Base-by-base conservation (phyloP, 441 rosid species). In the Populus trichocarpa region DNA sequence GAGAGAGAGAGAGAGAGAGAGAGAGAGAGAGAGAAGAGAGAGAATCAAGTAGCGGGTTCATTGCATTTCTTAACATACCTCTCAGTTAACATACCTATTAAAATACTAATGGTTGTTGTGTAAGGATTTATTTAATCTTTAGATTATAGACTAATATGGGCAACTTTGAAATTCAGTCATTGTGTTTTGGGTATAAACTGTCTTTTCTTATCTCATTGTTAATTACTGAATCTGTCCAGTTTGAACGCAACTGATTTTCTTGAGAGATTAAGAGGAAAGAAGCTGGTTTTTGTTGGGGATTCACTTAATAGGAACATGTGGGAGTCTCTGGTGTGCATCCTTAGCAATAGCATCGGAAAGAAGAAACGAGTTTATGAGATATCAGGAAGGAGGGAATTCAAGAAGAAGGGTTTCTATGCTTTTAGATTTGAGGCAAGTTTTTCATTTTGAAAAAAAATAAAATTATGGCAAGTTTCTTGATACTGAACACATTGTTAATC, bases 301-400 rank as follows among this genome's bases (percentile, higher is more conserved):
- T 93, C 98, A 1, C 81, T 91, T n/a, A 91, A 92, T n/a, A 85
- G 96, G 67, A 93, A 93, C 78, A 92, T 93, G 98, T 93, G 95
- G 96, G 95, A 93, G 75, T 91, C 96, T 67, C 80, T 93, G 8
- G 93, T 90, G 46, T 93, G 98, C 78, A 85, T 89, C 53, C 92
- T 91, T 35, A 82, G 85, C 50, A 86, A 88, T 71, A 84, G 91
- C 35, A 84, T 88, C 59, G 72, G 80, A 75, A 83, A 91, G 79
- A 76, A 87, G 81, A 86, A 80, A 35, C 85, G 82, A 28, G 92
- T 93, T 36, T 88, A 82, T 59, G 93, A 93, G 46, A 91, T 88
- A 66, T 83, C 87, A 0, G 92, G 92, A 61, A 88, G 87, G 78
- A 84, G 74, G 50, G 93, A 91, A 59, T 88, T 90, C 28, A 87